Evolutionary conservation across 1,139 yeast species (phyloP).

Genomic region (Lodderomyces metapsilosis): DNA sequence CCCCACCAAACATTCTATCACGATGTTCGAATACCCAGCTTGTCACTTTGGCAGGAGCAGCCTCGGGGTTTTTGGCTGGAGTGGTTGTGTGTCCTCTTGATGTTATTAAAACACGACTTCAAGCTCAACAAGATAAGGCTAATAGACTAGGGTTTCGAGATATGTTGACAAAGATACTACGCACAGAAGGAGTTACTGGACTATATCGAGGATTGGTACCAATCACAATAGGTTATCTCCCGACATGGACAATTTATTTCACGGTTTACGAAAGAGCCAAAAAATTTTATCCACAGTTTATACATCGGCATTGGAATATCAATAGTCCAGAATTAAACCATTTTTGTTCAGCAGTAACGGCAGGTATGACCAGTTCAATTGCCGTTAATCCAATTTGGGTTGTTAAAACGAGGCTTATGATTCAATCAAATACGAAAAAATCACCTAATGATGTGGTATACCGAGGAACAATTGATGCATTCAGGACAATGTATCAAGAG

Average conservation of each 20-base stretch:
- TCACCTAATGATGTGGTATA: constrained; percentile 31
- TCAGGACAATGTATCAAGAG: constrained; percentile 66
- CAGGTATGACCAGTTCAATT: constrained; percentile 86
- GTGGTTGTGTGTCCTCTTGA: constrained; percentile 49
- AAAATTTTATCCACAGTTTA: constrained; percentile 29
- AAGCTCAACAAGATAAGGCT: constrained; percentile 35
- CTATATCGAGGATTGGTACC: constrained; percentile 90
- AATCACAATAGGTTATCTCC: constrained; percentile 87
- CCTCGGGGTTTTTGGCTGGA: constrained; percentile 48
- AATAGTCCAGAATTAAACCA: constrained; percentile 56
- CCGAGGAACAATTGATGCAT: constrained; percentile 80
- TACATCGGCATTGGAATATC: constrained; percentile 24
- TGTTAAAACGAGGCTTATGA: constrained; percentile 89
- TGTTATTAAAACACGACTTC: constrained; percentile 46
- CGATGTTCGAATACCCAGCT: constrained; percentile 33
- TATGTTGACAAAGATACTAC: constrained; percentile 62
- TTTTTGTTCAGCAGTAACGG: constrained; percentile 79
- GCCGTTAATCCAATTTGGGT: constrained; percentile 97
- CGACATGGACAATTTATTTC: constrained; percentile 97
- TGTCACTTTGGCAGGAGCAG: constrained; percentile 44
- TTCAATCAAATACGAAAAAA: constrained; percentile 49
- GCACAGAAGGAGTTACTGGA: constrained; percentile 80
- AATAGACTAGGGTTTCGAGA: constrained; percentile 48
- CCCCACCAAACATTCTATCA: constrained; percentile 24
- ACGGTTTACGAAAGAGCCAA: constrained; percentile 84